Base-by-base conservation (phyloP, 805 yeast species). In the Scheffersomyces spartinae region DNA sequence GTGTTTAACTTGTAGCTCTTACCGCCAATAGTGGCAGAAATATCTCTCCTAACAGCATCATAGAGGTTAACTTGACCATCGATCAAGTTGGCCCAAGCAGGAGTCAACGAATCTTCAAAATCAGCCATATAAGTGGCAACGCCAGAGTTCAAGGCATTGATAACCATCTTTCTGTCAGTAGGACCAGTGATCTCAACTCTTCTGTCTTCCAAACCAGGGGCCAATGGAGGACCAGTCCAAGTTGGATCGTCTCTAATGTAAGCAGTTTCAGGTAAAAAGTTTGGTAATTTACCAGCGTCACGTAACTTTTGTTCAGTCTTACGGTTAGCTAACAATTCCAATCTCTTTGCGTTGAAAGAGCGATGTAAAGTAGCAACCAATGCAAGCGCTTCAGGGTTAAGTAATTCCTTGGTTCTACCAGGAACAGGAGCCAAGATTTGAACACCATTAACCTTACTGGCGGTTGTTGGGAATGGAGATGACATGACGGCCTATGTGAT, bases 71-170 rank as follows among this genome's bases (percentile, higher is more conserved):
- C 82, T 53, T 80, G 91, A 27, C 91, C 93, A 43, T 77, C 81
- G 28, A 79, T 68, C 61, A 78, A 65, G 52, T 78, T 80, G 34
- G 56, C 53, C 91, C 91, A 80, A 15, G 93, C 79, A 40, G 93
- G 93, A 11, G 88, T 72, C 40, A 80, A 71, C 10, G 86, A 77
- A 51, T 80, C 91, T 52, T 80, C 93, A 43, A 80, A 77, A 58
- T 80, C 93, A 21, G 84, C 75, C 91, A 80, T 80, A 49, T 80
- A 80, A 16, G 91, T 79, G 34, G 78, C 78, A 22, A 80, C 91
- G 28, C 68, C 64, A 1, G 86, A 74, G 53, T 80, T 80, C 47
- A 80, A 64, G 3, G 88, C 91, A 45, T 79, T 80, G 43, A 80
- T 73, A 35, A 80, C 71, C 93, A 80, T 80, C 42, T 80, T 77